phyloP scores from a whole-genome alignment of 495 filamentous ascomycete species.

The Sporormia fimetaria region DNA sequence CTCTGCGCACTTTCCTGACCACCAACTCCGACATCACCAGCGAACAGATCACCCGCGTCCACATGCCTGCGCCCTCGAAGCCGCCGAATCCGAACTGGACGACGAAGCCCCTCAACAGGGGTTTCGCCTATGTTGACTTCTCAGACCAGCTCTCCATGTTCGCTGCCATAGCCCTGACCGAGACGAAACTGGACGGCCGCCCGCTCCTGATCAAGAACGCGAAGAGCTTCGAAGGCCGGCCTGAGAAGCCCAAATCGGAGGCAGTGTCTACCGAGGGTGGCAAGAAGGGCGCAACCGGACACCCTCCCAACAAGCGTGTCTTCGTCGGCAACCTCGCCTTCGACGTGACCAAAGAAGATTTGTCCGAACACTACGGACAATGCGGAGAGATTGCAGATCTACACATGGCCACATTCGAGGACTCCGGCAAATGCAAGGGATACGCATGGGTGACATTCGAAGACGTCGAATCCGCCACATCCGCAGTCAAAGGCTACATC shows the following conservation, averaged over 20 bases:
- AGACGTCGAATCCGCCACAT: conserved; percentile 57
- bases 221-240: conserved; percentile 73
- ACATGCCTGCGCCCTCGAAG: conserved; percentile 49
- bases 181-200: conserved; percentile 62
- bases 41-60: conserved; percentile 64
- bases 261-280: conserved; percentile 19
- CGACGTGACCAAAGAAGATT: conserved; percentile 66
- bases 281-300: conserved; percentile 29
- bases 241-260: conserved; percentile 45
- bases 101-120: conserved; percentile 56
- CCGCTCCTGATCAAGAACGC: conserved; percentile 84
- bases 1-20: conserved; percentile 66
- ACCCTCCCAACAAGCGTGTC: conserved; percentile 61
- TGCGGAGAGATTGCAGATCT: conserved; percentile 71
- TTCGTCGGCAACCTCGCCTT: conserved; percentile 91
- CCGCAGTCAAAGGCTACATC: conserved; percentile 73
- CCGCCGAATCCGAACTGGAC: conserved; percentile 32
- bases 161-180: conserved; percentile 64
- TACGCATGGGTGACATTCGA: conserved; percentile 91
- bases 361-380: conserved; percentile 65
- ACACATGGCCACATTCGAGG: conserved; percentile 89
- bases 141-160: conserved; percentile 51
- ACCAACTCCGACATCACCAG: conserved; percentile 55
- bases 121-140: conserved; percentile 96
- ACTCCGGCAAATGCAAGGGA: conserved; percentile 94